Base-by-base conservation (phyloP, 192 early-diverging fungal genomes). In the Chytriomyces sp. region DNA sequence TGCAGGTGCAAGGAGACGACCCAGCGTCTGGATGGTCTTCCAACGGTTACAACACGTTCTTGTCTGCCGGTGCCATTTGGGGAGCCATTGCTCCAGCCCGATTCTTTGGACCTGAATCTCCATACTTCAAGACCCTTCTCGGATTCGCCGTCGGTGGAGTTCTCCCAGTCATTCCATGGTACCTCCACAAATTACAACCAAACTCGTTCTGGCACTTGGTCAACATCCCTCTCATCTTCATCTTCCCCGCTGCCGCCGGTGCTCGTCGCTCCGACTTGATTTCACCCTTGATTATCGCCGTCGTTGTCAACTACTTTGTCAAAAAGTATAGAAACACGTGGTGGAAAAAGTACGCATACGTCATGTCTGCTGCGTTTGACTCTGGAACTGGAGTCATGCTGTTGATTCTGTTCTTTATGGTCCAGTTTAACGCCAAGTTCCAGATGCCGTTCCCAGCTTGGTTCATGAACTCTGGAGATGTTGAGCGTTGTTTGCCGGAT, bases 281-380 rank as follows among this genome's bases (percentile, higher is more conserved):
- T 35, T 26, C n/a, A 4, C 64, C 64, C 1, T 35, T 65, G 26
- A 28, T 28, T 6, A 28, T 65, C 3, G 64, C 20, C 64, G 28
- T 65, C 1, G 13, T 65, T 35, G 64, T 65, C 16, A 65, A 65
- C 64, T 65, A 65, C 64, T 65, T 24, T 65, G 26, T 65, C 26
- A 65, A 65, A 28, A 65, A 65, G 35, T 28, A 24, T 6, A 18
- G 64, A 28, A n/a, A 16, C 16, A 35, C n/a, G 20, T 89, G 89
- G 89, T 90, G 89, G 86, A 49, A 68, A 35, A 86, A 86, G 76
- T 92, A 91, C 81, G 91, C 89, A 80, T 92, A 91, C 78, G 82
- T 91, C 28, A 80, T 90, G 20, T 89, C 88, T 26, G 88, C 88
- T 50, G 89, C 71, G 26, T 73, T 84, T 66, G 91, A 91, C 78